Percentiles rank a stretch among this genome's conserved stretches.
Evolutionary conservation across 2,329 filamentous ascomycete species (phyloP).

Genomic region (Fusarium austroafricanum): DNA sequence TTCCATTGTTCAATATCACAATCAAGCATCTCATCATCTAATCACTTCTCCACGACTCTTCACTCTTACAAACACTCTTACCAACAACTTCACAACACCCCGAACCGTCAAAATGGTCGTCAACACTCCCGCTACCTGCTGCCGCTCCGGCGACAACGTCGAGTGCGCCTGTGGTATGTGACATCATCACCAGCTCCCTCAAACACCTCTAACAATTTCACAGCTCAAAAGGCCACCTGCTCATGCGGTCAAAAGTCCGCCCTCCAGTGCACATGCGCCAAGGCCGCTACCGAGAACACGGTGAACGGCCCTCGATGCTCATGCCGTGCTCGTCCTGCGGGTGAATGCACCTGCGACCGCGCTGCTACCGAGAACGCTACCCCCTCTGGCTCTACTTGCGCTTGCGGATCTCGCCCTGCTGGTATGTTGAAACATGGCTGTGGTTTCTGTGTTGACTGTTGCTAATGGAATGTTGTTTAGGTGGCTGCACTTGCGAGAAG

Average conservation of each 20-base stretch:
- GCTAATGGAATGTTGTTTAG: conserved; percentile 52
- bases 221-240: conserved; percentile 76
- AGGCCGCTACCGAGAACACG: conserved; percentile 79
- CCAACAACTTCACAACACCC: background rate
- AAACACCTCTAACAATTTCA: conserved; percentile 9
- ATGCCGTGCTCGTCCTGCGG: conserved; percentile 83
- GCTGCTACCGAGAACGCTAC: conserved; percentile 76
- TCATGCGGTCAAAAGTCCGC: conserved; percentile 91
- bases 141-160: conserved; percentile 62
- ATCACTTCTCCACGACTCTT: background rate
- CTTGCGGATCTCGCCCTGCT: conserved; percentile 79
- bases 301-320: conserved; percentile 81
- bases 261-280: conserved; percentile 86
- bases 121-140: conserved; percentile 63
- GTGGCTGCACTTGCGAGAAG: conserved; percentile 86
- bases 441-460: background rate
- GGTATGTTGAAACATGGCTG: conserved; percentile 61
- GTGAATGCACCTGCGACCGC: conserved; percentile 84
- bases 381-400: conserved; percentile 71
- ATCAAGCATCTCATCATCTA: conserved; percentile 15
- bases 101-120: conserved; percentile 47
- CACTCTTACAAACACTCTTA: background rate
- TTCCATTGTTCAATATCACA: background rate
- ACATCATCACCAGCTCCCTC: background rate
- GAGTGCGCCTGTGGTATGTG: conserved; percentile 69